Evolutionary conservation across 441 rosid species (phyloP).

Genomic region (Arabidopsis lyrata): DNA sequence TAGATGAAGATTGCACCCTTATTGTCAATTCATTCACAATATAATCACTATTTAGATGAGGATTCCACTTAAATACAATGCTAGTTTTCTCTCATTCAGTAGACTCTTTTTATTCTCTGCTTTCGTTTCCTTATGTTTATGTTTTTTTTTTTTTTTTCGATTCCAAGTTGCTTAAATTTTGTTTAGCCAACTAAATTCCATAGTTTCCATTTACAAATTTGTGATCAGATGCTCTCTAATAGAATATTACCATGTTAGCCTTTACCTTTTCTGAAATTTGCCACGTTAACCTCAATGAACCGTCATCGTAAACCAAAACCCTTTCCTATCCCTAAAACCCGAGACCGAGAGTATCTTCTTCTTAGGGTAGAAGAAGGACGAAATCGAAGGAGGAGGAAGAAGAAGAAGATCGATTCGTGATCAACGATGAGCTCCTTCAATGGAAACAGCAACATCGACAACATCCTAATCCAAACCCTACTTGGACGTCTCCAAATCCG

Average conservation of each 20-base stretch:
- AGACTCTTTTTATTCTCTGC: too few species aligned
- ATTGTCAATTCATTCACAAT: too few species aligned
- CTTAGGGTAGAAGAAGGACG: conserved; percentile 6
- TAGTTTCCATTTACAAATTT: background rate
- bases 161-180: background rate
- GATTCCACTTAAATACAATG: background rate
- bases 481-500: conserved; percentile 86
- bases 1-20: too few species aligned
- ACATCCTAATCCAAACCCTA: conserved; percentile 73
- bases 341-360: conserved; percentile 38
- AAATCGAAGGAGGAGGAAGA: background rate
- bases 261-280: background rate
- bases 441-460: conserved; percentile 65
- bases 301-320: conserved; percentile 34
- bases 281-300: background rate
- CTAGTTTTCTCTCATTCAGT: too few species aligned
- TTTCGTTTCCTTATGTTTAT: background rate
- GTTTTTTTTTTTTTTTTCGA: background rate
- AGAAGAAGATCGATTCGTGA: conserved; percentile 14
- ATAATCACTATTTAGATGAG: too few species aligned
- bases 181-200: background rate
- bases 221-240: background rate
- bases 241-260: background rate
- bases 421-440: conserved; percentile 71
- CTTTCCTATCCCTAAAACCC: conserved; percentile 45